A percentile compares a stretch with the other conserved stretches of the same genome.
Evolutionary conservation across 495 filamentous ascomycete species (phyloP).

Genomic region (Daldinia decipiens): DNA sequence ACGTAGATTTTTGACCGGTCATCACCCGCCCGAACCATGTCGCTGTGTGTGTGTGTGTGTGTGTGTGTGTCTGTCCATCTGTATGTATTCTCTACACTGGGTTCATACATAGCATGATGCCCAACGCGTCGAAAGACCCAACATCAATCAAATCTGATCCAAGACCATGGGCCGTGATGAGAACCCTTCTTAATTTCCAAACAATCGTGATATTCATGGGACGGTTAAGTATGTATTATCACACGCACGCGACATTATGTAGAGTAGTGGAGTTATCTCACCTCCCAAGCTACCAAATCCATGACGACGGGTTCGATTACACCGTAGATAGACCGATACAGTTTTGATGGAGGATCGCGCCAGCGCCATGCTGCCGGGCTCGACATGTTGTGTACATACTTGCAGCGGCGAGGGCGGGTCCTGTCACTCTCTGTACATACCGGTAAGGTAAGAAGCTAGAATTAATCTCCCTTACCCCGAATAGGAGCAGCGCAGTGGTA

Average conservation of each 20-base stretch:
- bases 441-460: constrained; percentile 9
- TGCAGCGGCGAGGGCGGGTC: neutral
- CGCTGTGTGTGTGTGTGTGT: too few relatives aligned
- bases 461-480: constrained; percentile 21
- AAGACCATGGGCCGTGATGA: constrained; percentile 16
- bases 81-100: neutral
- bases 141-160: constrained; percentile 25
- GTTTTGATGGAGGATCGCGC: neutral
- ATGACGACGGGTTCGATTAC: constrained; percentile 21
- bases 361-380: constrained; percentile 18
- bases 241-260: constrained; percentile 3
- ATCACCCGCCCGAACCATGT: constrained; percentile 1
- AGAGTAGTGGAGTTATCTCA: constrained; percentile 5
- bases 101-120: neutral
- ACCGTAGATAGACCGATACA: constrained; percentile 30
- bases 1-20: neutral
- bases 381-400: neutral
- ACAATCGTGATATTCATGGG: neutral
- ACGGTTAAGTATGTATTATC: neutral
- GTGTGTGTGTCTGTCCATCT: neutral
- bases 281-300: constrained; percentile 19
- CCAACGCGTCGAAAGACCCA: neutral
- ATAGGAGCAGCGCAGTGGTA: neutral
- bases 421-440: neutral
- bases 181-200: constrained; percentile 11